Percentiles rank a stretch among this genome's conserved stretches.
Conservation (phyloP, 345 rosid genomes). For the Chamaenerion angustifolium region DNA sequence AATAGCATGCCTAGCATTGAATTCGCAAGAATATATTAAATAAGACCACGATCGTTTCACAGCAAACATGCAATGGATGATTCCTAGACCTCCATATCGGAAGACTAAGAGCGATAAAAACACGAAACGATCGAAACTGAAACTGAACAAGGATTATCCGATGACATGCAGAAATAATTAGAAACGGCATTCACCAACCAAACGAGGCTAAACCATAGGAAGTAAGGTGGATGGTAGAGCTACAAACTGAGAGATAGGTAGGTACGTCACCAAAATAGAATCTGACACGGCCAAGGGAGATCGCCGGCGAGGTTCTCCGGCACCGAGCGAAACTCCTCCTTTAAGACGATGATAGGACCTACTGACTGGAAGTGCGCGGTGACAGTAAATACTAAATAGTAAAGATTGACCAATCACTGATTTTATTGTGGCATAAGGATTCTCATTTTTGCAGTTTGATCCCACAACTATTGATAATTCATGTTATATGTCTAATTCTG, state of each 20-base stretch:
- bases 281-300: neutral
- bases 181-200: neutral
- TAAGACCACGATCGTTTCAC: neutral
- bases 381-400: neutral
- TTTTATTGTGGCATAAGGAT: neutral
- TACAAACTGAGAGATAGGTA: neutral
- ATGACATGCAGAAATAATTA: neutral
- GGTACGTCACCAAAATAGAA: neutral
- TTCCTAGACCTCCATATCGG: neutral
- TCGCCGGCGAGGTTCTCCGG: slow-evolving; percentile 5
- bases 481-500: no score
- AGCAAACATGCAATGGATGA: slow-evolving; percentile 6
- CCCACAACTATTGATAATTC: no score
- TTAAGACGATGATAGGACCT: neutral
- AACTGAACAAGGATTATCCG: neutral
- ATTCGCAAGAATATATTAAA: slow-evolving; percentile 1
- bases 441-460: no score
- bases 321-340: neutral
- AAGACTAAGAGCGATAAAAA: neutral
- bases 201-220: slow-evolving; percentile 4
- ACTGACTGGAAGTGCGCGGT: neutral
- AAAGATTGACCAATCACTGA: neutral
- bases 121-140: neutral
- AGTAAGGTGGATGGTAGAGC: neutral
- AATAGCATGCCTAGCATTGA: neutral